Evolutionary conservation across 2,329 filamentous ascomycete genomes (phyloP), one percentile per base, ranked within the genome.

Genomic region (Fusarium phyllophilum): DNA sequence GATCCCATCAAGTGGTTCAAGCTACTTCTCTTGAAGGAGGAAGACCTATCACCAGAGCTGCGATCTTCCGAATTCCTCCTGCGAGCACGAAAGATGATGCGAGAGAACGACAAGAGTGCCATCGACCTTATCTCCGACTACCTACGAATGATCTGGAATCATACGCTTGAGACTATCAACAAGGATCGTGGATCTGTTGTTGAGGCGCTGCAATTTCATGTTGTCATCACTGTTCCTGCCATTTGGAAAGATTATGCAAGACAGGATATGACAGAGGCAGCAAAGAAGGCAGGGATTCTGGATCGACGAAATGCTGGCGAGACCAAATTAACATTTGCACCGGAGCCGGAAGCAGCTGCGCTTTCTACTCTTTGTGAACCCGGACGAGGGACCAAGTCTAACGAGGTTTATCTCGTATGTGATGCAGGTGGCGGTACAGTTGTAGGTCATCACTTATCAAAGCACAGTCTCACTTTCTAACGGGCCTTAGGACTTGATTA

Each of bases 1-100:
- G 58, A 61, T 20, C 18, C 58, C 9, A 42, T 61, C n/a, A 42
- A 44, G n/a, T 61, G 58, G 58, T 61, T 61, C 6, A 61, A 54
- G 10, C n/a, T 61, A 1, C 58, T 61, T 10, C 46, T 61, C 6
- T 33, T 61, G 8, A 54, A 55, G 14, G 31, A 44, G 8, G 58
- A 61, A 20, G 58, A 61, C 20, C 11, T 44, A 5, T 24, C 38
- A 2, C 11, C 7, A 5, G 58, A 61, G 24, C 17, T 54, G 1
- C 24, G 17, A 8, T 42, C 22, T 6, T 42, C 38, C 2, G 46
- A 54, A 3, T 61, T 44, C 22, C 38, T 61, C 18, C 4, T 61
- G 7, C 29, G 38, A 5, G 58, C 46, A 20, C 46, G 58, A 6
- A n/a, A 54, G 0, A 54, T 61, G 58, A 29, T 61, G 58, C 22